Conservation (phyloP, 2,329 filamentous ascomycete genomes). For the Neophaeococcomyces aloes region DNA sequence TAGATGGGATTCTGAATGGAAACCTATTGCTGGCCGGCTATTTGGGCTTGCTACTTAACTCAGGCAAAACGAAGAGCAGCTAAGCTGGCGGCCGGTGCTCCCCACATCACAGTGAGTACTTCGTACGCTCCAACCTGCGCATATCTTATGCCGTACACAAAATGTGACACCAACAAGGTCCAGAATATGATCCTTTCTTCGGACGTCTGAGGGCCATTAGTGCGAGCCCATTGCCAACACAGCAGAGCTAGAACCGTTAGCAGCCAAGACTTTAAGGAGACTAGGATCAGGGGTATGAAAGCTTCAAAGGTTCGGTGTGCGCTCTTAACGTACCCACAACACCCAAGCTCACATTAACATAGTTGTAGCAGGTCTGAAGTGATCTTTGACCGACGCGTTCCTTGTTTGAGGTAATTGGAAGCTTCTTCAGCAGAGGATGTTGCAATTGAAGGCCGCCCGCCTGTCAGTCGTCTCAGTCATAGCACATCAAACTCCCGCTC, state of each 20-base stretch:
- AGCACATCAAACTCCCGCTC: not conserved
- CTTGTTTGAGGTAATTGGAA: not conserved
- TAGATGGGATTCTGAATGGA: conserved; percentile 91
- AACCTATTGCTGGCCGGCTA: conserved; percentile 64
- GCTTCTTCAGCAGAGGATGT: conserved; percentile 1
- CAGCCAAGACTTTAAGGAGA: not conserved
- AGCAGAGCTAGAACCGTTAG: conserved; percentile 4
- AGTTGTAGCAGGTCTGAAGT: conserved; percentile 4
- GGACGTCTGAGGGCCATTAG: conserved; percentile 4
- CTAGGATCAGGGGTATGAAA: not conserved
- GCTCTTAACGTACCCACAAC: not conserved
- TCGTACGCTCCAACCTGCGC: conserved; percentile 4
- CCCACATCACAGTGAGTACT: conserved; percentile 4
- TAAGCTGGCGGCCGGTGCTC: conserved; percentile 1
- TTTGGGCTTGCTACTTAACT: conserved; percentile 40
- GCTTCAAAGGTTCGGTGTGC: too few relatives aligned
- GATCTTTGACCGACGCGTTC: not conserved
- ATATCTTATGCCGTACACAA: conserved; percentile 1
- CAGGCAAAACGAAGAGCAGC: not conserved
- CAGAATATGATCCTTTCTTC: conserved; percentile 8
- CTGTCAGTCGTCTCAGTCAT: not conserved
- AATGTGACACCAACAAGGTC: conserved; percentile 3
- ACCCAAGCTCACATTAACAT: conserved; percentile 5
- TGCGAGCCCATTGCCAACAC: conserved; percentile 8
- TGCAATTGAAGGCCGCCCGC: not conserved